Conservation (phyloP, 768 basidiomycete genomes). For the Plicaturopsis crispa region DNA sequence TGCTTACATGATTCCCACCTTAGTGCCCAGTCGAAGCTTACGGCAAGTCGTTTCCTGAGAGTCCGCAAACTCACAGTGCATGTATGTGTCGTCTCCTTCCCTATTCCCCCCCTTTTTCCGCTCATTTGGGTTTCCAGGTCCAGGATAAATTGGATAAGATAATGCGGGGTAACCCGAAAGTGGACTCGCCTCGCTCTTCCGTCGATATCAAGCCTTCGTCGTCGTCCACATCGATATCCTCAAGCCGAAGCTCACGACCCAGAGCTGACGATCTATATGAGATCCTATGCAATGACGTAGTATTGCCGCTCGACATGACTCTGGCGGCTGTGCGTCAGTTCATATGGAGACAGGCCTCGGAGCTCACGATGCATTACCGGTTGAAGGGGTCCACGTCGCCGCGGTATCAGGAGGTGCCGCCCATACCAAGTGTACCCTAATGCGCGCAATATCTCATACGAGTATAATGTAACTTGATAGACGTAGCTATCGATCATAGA, state of each 20-base stretch:
- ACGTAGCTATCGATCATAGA: no score
- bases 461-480: no score
- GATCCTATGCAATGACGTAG: conserved; percentile 80
- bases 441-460: no score
- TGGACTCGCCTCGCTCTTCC: conserved; percentile 27
- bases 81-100: conserved; percentile 34
- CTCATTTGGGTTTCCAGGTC: conserved; percentile 37
- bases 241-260: conserved; percentile 11
- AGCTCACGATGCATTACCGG: conserved; percentile 75
- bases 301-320: conserved; percentile 82
- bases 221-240: conserved; percentile 12
- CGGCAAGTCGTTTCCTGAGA: conserved; percentile 79
- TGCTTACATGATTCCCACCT: conserved; percentile 4
- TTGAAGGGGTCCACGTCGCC: no score
- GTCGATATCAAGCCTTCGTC: conserved; percentile 22
- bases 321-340: conserved; percentile 87
- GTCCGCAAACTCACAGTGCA: conserved; percentile 80
- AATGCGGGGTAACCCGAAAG: conserved; percentile 1
- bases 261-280: conserved; percentile 72
- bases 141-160: conserved; percentile 75
- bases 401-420: no score
- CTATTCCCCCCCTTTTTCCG: neutral
- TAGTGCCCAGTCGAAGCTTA: conserved; percentile 77
- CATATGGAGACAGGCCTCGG: conserved; percentile 72
- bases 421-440: no score